Evolutionary conservation across 352 stramenopile genomes (phyloP).

Genomic region (Paralagenidium karlingii): DNA sequence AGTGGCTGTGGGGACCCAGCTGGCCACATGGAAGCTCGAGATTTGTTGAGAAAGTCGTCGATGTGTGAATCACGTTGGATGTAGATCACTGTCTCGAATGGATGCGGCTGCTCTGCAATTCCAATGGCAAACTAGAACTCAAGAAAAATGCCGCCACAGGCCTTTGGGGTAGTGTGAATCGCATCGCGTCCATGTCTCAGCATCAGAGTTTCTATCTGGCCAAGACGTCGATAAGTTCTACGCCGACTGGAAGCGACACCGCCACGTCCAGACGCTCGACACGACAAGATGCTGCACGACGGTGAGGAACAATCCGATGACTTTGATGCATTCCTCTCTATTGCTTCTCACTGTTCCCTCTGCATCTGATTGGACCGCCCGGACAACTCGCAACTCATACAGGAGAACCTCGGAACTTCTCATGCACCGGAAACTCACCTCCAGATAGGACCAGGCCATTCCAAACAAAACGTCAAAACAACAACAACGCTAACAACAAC

Average conservation of each 20-base stretch:
- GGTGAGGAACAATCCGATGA: too few relatives aligned
- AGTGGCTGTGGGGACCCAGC: neutral
- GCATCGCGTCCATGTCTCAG: slow-evolving; percentile 67
- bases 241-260: slow-evolving; percentile 19
- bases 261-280: slow-evolving; percentile 34
- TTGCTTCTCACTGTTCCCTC: neutral
- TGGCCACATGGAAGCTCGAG: neutral
- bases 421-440: slow-evolving; percentile 52
- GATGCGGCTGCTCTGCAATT: slow-evolving; percentile 77
- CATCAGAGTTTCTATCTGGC: slow-evolving; percentile 71
- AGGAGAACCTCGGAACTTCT: slow-evolving; percentile 80
- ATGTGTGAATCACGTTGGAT: neutral
- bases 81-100: slow-evolving; percentile 78
- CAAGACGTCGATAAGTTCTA: slow-evolving; percentile 29
- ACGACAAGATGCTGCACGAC: slow-evolving; percentile 57
- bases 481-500: too few relatives aligned
- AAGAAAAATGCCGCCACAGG: slow-evolving; percentile 82
- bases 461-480: too few relatives aligned
- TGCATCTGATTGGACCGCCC: neutral
- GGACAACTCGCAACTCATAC: neutral
- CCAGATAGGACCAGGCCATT: too few relatives aligned
- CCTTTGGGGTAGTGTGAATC: slow-evolving; percentile 77
- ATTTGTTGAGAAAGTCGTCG: slow-evolving; percentile 1
- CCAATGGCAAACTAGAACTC: slow-evolving; percentile 77
- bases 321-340: slow-evolving; percentile 8